These are phyloP conservation scores for Diversispora epigaea DNA, from an alignment of 192 early-diverging fungal genomes.

Conservation along the genomic window DNA sequence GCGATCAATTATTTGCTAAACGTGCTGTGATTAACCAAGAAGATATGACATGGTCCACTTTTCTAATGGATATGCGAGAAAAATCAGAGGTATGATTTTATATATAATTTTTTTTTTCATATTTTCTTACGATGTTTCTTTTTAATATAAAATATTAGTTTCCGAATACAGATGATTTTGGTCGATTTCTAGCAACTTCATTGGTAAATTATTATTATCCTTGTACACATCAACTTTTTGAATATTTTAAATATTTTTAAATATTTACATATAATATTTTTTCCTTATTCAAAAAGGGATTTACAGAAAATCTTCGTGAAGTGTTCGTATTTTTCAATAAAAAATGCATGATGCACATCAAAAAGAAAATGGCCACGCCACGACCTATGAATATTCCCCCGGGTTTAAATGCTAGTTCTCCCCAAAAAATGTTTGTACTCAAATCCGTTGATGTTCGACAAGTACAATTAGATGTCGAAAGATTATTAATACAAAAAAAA, in stretches of 20 bases:
- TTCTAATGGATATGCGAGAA: constrained; percentile 76
- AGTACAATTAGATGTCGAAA: constrained; percentile 56
- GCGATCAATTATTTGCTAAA: constrained; percentile 85
- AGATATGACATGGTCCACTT: constrained; percentile 67
- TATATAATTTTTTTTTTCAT: background rate
- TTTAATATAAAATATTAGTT: constrained; percentile 4
- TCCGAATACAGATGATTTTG: constrained; percentile 64
- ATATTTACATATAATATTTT: background rate
- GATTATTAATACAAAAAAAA: constrained; percentile 38
- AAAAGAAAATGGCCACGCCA: constrained; percentile 65
- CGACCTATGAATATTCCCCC: constrained; percentile 55
- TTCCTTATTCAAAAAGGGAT: constrained; percentile 59
- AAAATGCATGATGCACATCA: constrained; percentile 53
- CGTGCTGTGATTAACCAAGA: constrained; percentile 51
- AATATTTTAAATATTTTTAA: background rate
- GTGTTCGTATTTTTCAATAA: constrained; percentile 69
- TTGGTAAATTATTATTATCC: constrained; percentile 31
- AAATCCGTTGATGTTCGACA: constrained; percentile 56
- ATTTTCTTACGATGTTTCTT: no score
- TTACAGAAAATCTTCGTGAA: constrained; percentile 70
- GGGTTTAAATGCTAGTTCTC: constrained; percentile 56
- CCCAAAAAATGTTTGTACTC: constrained; percentile 71
- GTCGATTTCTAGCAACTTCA: constrained; percentile 64
- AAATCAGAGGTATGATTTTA: constrained; percentile 54
- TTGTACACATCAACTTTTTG: background rate